Base-by-base conservation (phyloP, 2,329 filamentous ascomycete genomes). In the Thielaviopsis musarum region DNA sequence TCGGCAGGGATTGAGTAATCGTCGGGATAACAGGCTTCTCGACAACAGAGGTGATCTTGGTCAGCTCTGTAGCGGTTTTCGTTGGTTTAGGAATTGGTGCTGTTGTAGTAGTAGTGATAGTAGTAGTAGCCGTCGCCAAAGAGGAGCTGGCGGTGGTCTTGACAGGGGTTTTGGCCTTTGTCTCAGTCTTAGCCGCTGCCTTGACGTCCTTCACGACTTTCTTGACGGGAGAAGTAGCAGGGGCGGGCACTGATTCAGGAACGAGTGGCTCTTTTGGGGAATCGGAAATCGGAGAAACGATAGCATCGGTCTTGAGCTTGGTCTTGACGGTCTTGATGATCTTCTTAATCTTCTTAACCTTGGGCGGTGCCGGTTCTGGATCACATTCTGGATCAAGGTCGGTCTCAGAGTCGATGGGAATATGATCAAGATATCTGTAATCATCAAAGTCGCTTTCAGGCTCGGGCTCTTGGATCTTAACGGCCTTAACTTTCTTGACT, bases 351-450 rank as follows among this genome's bases (percentile, higher is more conserved):
- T 61, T 61, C 28, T 61, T 61, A 28, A 61, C 45, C 24, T 58
- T 61, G 28, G 55, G 62, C 45, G 63, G 64, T 58, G 63, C 59
- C 1, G 62, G 64, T 58, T 64, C 66, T 52, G 61, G 65, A 30
- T 63, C 66, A 22, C 26, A 26, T 6, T 61, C 56, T 19, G 52
- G 52, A 30, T 58, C 59, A 12, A 60, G 58, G n/a, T 58, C 30
- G 17, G 19, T 48, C 21, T 58, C 38, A 48, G 53, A 57, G 30
- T 58, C 56, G 13, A 52, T 56, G 9, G 38, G 56, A 58, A 12
- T 34, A 34, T 12, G 2, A 7, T 56, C 34, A 10, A n/a, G 12
- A 24, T 26, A 26, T 15, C 22, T 12, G 15, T 41, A 51, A n/a
- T 34, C 51, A 15, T 58, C 52, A 10, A 54, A 54, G 52, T 58